Evolutionary conservation across 2,329 filamentous ascomycete species (phyloP), one percentile per base, ranked within the genome.

Genomic region (Trichoderma polysporum): DNA sequence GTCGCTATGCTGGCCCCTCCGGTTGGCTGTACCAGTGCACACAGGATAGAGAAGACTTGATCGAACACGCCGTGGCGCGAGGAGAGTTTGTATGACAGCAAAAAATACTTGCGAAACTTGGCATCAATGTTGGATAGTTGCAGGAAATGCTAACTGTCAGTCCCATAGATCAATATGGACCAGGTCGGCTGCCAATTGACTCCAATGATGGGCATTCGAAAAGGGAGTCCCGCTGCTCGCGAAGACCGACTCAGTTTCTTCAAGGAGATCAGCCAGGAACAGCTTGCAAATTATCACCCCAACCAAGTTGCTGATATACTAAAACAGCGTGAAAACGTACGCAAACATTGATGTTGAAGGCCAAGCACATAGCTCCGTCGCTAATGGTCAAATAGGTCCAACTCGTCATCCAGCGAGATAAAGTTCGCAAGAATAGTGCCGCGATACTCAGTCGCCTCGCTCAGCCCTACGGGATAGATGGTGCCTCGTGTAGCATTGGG

Each of bases 11-110:
- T 1, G 85, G 89, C 0, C 78, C 82, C 17, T 82, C 89, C 62
- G 90, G 91, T 29, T 95, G 90, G 86, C 79, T 95, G 25, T 95
- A 92, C 76, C 82, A 85, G 68, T 95, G 92, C 76, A 85, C 83
- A 13, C 86, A 91, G 74, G 91, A 93, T 71, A 80, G 79, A 12
- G 82, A 86, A 33, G 78, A 80, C 57, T 71, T 79, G 54, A 75
- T 77, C 27, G 78, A 78, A 62, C 71, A 74, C 47, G 70, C 72
- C 7, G 68, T 73, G 39, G 71, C 68, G 15, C 69, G 72, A 64
- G 69, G 74, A 68, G 70, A 73, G 68, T 60, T 64, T 41, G 68
- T 69, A 61, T 39, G 65, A 15, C 29, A 50, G 22, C 33, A 5
- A 47, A n/a, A n/a, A 25, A 35, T 19, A 15, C 27, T 29, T n/a